Conservation (phyloP, 129 eudicot genomes). For the Pseudognaphalium luteoalbum region DNA sequence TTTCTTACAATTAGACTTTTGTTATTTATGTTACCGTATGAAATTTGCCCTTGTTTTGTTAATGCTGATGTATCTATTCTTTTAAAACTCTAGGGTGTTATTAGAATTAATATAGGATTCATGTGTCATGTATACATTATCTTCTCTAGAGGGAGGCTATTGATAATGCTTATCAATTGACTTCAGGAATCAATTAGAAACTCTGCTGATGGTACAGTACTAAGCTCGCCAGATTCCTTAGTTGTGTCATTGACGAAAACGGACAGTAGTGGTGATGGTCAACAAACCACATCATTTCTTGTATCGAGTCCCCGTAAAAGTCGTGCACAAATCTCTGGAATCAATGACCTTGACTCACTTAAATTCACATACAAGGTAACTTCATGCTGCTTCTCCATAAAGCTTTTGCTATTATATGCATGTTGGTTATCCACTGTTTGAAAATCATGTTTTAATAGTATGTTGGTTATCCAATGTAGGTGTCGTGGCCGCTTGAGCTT, state of each 20-base stretch:
- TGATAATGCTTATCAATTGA: constrained; percentile 20
- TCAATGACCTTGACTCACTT: constrained; percentile 78
- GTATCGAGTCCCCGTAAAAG: constrained; percentile 70
- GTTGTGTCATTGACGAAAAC: constrained; percentile 75
- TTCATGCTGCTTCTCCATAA: constrained; percentile 5
- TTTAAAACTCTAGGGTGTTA: constrained; percentile 2
- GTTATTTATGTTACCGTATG: not conserved
- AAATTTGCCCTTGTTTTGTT: not conserved
- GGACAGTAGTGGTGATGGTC: constrained; percentile 48
- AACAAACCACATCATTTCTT: constrained; percentile 39
- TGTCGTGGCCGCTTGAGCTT: constrained; percentile 96
- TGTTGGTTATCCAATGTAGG: constrained; percentile 38
- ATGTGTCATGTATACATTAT: not conserved
- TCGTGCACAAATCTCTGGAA: constrained; percentile 52
- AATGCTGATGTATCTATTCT: too few species aligned
- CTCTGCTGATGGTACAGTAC: constrained; percentile 78
- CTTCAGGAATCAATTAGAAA: constrained; percentile 86
- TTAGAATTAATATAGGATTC: constrained; percentile 15
- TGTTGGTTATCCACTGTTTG: constrained; percentile 12
- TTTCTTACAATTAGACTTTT: too few species aligned
- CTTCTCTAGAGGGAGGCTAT: not conserved
- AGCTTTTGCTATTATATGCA: constrained; percentile 8
- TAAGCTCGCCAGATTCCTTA: constrained; percentile 81
- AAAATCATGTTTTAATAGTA: not conserved
- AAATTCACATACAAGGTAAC: constrained; percentile 86